Percentiles rank a stretch among this genome's conserved stretches.
Conservation (phyloP, 148 eudicot species). For the Nyssa sinensis region DNA sequence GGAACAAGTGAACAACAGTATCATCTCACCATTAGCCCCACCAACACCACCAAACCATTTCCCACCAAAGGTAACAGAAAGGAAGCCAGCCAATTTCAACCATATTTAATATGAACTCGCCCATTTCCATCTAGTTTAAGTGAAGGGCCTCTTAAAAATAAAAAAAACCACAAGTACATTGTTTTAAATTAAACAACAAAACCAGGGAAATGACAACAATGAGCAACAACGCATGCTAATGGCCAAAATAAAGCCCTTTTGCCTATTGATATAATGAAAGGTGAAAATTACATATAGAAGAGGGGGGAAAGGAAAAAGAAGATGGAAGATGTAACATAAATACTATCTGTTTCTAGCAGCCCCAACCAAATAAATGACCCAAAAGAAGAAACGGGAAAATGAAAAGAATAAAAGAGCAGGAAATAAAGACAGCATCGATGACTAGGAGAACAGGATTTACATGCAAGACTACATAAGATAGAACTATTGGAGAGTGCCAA, state of each 20-base stretch:
- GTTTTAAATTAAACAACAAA: too few relatives aligned
- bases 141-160: too few relatives aligned
- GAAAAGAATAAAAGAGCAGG: too few relatives aligned
- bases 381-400: neutral
- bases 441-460: conserved; percentile 31
- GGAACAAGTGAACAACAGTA: too few relatives aligned
- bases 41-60: too few relatives aligned
- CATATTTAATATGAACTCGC: too few relatives aligned
- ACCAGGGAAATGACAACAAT: neutral
- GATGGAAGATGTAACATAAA: neutral
- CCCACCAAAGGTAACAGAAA: too few relatives aligned
- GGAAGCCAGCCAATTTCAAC: too few relatives aligned
- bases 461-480: conserved; percentile 9
- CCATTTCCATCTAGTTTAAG: too few relatives aligned
- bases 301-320: neutral
- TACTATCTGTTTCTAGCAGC: neutral
- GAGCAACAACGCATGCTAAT: neutral
- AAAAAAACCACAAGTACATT: too few relatives aligned
- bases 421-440: neutral
- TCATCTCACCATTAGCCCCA: too few relatives aligned
- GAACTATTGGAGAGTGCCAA: conserved; percentile 7
- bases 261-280: neutral
- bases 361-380: neutral
- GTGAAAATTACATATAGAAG: neutral
- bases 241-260: neutral